These are phyloP conservation scores for Hymenoscyphus salicellus DNA, from an alignment of 2,329 filamentous ascomycete genomes.

Conservation along the genomic window DNA sequence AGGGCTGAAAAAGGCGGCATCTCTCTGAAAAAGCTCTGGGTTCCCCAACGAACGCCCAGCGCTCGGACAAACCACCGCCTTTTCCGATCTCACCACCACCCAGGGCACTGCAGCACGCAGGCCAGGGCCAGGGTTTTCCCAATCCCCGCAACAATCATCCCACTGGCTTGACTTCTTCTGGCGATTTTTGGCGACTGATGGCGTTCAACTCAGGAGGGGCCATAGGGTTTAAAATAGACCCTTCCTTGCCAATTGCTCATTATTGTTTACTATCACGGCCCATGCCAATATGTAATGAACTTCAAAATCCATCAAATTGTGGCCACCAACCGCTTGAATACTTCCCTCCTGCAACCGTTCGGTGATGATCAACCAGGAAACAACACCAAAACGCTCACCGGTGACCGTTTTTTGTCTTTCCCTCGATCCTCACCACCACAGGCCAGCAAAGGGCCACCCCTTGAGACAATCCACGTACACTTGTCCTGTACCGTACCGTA, in stretches of 20 bases:
- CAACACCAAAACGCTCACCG: background rate
- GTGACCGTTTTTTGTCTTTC: background rate
- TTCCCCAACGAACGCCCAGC: background rate
- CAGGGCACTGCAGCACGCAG: too few relatives aligned
- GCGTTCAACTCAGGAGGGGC: background rate
- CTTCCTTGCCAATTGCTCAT: background rate
- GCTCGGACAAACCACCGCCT: background rate
- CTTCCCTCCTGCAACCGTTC: slow-evolving; percentile 1
- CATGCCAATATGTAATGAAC: background rate
- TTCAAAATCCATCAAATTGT: background rate
- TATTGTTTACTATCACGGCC: background rate
- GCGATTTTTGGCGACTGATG: slow-evolving; percentile 2
- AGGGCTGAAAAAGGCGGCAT: background rate
- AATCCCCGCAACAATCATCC: slow-evolving; percentile 1
- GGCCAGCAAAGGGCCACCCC: background rate
- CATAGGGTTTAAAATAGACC: background rate
- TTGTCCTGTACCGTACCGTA: background rate
- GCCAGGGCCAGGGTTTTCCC: background rate
- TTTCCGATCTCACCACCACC: slow-evolving; percentile 1
- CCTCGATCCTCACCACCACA: background rate
- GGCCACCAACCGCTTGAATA: background rate
- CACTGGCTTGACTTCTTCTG: background rate
- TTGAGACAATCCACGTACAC: background rate
- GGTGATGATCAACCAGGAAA: slow-evolving; percentile 1
- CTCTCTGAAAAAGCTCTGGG: background rate